Evolutionary conservation across 176 grass and related monocot species (phyloP), one percentile per base, ranked within the genome.

Genomic region (Elaeis guineensis): DNA sequence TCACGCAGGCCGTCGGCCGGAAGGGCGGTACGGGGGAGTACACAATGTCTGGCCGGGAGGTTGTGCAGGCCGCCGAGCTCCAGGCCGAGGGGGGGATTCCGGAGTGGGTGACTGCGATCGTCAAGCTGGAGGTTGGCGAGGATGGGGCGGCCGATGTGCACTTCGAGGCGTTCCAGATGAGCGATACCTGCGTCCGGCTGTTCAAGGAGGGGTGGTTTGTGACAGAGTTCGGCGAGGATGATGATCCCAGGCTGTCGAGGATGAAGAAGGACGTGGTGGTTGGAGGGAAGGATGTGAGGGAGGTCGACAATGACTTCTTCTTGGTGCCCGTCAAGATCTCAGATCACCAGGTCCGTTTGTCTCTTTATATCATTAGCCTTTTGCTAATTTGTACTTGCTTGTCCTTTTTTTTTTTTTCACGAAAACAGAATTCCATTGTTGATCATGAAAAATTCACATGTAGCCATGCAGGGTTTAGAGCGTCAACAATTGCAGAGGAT

Each of bases 101-200:
- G 14, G 84, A 98, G 79, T 98, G 93, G 93, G 79, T 92, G 19
- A 92, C 93, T 0, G 93, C 76, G 16, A 49, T 98, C 25, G 93
- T 98, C 18, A 98, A 98, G 77, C 82, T 92, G 15, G 73, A 89
- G 67, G 84, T 85, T 0, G 79, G 71, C 15, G 93, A 78, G 0
- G 87, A 90, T 2, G 91, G 83, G 50, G 74, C 80, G 3, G 74
- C 74, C 0, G 87, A 91, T 11, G 93, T 92, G 66, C 93, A 98
- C 66, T 92, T 98, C 5, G 93, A 98, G 79, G 87, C 93, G 1
- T 98, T 98, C 77, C 93, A 92, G 81, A 98, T 98, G 87, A 98
- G 93, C 19, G 93, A 98, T 64, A 83, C 62, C 44, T 98, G 93
- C 63, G 70, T 92, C 14, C 88, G 84, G 73, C 81, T 98, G 49